These are phyloP conservation scores for Sporothrix variecibatus DNA, from an alignment of 2,329 filamentous ascomycete genomes.

Conservation along the genomic window DNA sequence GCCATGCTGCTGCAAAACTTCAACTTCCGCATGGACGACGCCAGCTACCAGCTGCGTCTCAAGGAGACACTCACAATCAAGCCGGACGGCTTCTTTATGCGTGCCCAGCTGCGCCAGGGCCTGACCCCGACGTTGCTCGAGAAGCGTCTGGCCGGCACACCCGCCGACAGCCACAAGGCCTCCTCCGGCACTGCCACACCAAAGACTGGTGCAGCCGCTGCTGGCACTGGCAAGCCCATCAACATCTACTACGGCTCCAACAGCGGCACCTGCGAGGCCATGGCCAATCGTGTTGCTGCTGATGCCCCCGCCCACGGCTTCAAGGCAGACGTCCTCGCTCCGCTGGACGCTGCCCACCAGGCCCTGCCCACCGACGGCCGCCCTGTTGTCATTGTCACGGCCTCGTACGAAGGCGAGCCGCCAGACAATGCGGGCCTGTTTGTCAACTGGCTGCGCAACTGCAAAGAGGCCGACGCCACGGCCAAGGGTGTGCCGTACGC, in stretches of 20 bases:
- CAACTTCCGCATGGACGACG: slow-evolving; percentile 62
- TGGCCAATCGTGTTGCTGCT: slow-evolving; percentile 62
- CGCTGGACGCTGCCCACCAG: slow-evolving; percentile 42
- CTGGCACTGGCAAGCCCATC: slow-evolving; percentile 44
- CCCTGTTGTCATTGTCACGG: slow-evolving; percentile 64
- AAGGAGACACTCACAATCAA: slow-evolving; percentile 60
- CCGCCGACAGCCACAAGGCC: not conserved
- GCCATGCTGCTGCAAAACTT: slow-evolving; percentile 69
- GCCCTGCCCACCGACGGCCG: slow-evolving; percentile 9
- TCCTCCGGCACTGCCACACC: not conserved
- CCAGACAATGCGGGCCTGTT: slow-evolving; percentile 67
- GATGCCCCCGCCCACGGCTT: slow-evolving; percentile 59
- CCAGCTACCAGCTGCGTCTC: slow-evolving; percentile 57
- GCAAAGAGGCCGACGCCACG: not conserved
- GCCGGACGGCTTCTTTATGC: slow-evolving; percentile 61
- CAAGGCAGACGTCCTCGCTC: slow-evolving; percentile 62
- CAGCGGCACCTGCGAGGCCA: slow-evolving; percentile 69
- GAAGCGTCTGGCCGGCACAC: slow-evolving; percentile 21
- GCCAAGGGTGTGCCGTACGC: slow-evolving; percentile 48
- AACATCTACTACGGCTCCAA: slow-evolving; percentile 71
- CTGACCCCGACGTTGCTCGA: slow-evolving; percentile 39
- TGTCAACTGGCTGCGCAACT: slow-evolving; percentile 21
- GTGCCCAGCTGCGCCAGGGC: slow-evolving; percentile 54
- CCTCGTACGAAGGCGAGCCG: slow-evolving; percentile 72
- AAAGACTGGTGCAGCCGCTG: slow-evolving; percentile 28